phyloP scores from a whole-genome alignment of 2,329 filamentous ascomycete genomes.

The Penicillium freii region DNA sequence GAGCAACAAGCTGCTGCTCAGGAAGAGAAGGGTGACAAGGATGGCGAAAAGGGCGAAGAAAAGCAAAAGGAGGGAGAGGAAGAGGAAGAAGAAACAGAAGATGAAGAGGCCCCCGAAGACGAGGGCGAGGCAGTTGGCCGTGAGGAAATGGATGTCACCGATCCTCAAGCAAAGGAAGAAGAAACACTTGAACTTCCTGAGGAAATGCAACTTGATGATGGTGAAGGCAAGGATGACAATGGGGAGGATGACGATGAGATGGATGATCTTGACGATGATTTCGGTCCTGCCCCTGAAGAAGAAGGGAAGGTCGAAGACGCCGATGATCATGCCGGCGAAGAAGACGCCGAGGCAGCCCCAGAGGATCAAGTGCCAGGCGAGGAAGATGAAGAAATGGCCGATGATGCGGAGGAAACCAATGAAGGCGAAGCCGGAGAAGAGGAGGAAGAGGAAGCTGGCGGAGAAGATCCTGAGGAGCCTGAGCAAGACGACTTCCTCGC shows the following conservation, averaged over 20 bases:
- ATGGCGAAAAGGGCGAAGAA: conserved; percentile 41
- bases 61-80: conserved; percentile 55
- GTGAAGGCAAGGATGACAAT: conserved; percentile 58
- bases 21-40: conserved; percentile 45
- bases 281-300: conserved; percentile 39
- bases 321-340: conserved; percentile 31
- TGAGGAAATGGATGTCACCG: conserved; percentile 63
- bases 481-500: conserved; percentile 49
- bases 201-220: conserved; percentile 77
- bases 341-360: conserved; percentile 30
- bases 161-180: conserved; percentile 77
- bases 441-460: conserved; percentile 42
- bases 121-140: conserved; percentile 63
- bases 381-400: conserved; percentile 44
- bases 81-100: conserved; percentile 58
- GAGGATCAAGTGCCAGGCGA: conserved; percentile 35
- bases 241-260: conserved; percentile 45
- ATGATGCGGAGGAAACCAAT: conserved; percentile 43
- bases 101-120: conserved; percentile 52
- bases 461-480: conserved; percentile 52
- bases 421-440: conserved; percentile 49
- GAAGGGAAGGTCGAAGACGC: conserved; percentile 35
- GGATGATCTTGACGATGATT: conserved; percentile 46
- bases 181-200: conserved; percentile 81
- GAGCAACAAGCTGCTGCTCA: conserved; percentile 63